Evolutionary conservation across 331 rosid species (phyloP).

Genomic region (Pyrus hybrid): DNA sequence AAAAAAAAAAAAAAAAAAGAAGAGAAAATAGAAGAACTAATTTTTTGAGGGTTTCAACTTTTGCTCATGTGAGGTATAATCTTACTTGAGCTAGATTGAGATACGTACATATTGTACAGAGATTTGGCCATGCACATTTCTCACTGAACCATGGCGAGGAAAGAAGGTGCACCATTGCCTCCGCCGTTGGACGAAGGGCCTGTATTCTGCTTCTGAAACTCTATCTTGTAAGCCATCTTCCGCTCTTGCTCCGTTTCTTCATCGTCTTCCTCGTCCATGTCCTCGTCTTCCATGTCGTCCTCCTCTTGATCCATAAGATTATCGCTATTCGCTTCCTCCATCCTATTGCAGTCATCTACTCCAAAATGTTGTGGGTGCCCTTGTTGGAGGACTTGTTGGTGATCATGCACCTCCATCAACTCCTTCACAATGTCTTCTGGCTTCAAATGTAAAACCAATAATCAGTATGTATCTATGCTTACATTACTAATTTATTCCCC

Average conservation of each 20-base stretch:
- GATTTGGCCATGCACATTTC: neutral
- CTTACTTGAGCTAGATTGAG: constrained; percentile 12
- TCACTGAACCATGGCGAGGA: constrained; percentile 40
- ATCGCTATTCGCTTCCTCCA: constrained; percentile 21
- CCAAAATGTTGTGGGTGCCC: constrained; percentile 2
- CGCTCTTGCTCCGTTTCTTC: constrained; percentile 16
- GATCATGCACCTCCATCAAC: constrained; percentile 14
- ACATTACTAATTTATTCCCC: neutral
- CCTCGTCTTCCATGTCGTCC: constrained; percentile 15
- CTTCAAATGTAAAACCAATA: constrained; percentile 29
- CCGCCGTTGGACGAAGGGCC: constrained; percentile 21
- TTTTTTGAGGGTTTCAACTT: neutral
- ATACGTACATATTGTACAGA: constrained; percentile 18
- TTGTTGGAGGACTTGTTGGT: neutral
- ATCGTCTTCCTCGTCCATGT: constrained; percentile 5
- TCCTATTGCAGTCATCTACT: constrained; percentile 18
- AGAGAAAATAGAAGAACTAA: neutral
- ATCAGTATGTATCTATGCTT: constrained; percentile 10
- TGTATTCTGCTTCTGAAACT: constrained; percentile 25
- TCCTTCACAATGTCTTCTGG: too few relatives aligned
- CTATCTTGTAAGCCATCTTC: constrained; percentile 23
- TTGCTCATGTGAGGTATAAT: neutral
- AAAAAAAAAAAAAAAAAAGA: too few relatives aligned
- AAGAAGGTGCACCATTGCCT: constrained; percentile 25
- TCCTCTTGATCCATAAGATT: constrained; percentile 8